Conservation (phyloP, 805 yeast species). For the Lachancea kluyveri region DNA sequence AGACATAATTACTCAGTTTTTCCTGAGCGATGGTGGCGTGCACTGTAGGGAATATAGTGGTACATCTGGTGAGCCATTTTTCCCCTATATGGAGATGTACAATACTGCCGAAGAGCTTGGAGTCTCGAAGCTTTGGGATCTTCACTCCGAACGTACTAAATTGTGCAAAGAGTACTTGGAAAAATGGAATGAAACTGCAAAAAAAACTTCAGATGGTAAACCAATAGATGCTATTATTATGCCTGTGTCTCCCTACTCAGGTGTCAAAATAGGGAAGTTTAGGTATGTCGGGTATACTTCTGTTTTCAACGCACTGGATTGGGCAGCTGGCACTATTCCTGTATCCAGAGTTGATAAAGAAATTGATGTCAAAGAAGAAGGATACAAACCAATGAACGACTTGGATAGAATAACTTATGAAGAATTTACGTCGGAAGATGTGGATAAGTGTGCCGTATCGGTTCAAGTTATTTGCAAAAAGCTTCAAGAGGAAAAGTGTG, state of each 20-base stretch:
- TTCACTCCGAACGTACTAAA: conserved; percentile 36
- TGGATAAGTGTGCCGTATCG: conserved; percentile 56
- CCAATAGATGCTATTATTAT: conserved; percentile 44
- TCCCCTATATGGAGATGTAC: conserved; percentile 37
- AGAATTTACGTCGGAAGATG: conserved; percentile 44
- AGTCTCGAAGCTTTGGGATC: conserved; percentile 37
- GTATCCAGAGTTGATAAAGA: conserved; percentile 46
- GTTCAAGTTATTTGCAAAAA: conserved; percentile 60
- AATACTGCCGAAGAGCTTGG: conserved; percentile 32
- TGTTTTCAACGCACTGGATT: conserved; percentile 48
- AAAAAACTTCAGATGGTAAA: conserved; percentile 31
- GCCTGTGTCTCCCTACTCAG: conserved; percentile 44
- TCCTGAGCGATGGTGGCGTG: conserved; percentile 41
- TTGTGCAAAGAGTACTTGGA: conserved; percentile 37
- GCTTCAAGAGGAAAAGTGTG: conserved; percentile 55
- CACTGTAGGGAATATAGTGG: conserved; percentile 31
- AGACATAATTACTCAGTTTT: conserved; percentile 33
- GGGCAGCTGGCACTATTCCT: conserved; percentile 52
- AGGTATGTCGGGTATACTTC: conserved; percentile 47
- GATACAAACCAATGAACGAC: conserved; percentile 31
- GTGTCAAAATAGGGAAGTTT: conserved; percentile 32
- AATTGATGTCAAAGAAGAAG: conserved; percentile 31
- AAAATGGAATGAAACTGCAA: conserved; percentile 36
- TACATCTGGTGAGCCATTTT: conserved; percentile 40
- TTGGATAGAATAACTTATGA: conserved; percentile 40